Evolutionary conservation across 225 moss, liverwort and hornwort genomes (phyloP).

Genomic region (Thuidium tamariscinum): DNA sequence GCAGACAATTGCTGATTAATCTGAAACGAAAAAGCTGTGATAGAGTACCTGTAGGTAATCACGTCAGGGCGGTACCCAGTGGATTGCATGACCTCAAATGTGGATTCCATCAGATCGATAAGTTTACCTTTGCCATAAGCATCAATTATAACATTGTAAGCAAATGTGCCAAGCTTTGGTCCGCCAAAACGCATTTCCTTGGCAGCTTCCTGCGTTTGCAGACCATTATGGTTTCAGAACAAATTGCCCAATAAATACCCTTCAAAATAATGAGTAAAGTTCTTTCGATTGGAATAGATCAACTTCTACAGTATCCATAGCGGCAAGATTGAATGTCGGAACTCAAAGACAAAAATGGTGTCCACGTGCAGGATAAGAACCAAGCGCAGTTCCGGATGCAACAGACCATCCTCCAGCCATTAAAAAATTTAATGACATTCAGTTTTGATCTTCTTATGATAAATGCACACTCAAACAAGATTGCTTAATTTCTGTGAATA

Average conservation of each 20-base stretch:
- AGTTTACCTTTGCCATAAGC: slow-evolving; percentile 67
- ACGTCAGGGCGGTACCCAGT: slow-evolving; percentile 53
- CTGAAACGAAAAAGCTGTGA: neutral
- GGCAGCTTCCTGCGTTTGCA: slow-evolving; percentile 28
- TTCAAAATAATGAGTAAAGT: neutral
- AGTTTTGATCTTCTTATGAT: neutral
- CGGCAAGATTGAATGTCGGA: neutral
- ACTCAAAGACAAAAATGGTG: neutral
- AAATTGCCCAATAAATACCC: neutral
- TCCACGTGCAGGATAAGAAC: neutral
- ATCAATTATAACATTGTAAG: slow-evolving; percentile 62
- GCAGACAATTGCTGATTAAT: neutral
- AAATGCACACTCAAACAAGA: neutral
- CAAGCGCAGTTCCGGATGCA: neutral
- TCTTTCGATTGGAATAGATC: neutral
- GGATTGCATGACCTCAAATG: slow-evolving; percentile 43
- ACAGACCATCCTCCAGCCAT: neutral
- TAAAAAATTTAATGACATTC: neutral
- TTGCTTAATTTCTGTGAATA: neutral
- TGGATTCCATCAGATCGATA: slow-evolving; percentile 47
- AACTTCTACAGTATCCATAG: neutral
- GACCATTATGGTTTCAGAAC: neutral
- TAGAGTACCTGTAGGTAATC: slow-evolving; percentile 41
- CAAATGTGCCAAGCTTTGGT: slow-evolving; percentile 47
- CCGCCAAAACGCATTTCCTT: slow-evolving; percentile 49